Conservation (phyloP, 2,329 filamentous ascomycete species). For the Aspergillus japonicus region DNA sequence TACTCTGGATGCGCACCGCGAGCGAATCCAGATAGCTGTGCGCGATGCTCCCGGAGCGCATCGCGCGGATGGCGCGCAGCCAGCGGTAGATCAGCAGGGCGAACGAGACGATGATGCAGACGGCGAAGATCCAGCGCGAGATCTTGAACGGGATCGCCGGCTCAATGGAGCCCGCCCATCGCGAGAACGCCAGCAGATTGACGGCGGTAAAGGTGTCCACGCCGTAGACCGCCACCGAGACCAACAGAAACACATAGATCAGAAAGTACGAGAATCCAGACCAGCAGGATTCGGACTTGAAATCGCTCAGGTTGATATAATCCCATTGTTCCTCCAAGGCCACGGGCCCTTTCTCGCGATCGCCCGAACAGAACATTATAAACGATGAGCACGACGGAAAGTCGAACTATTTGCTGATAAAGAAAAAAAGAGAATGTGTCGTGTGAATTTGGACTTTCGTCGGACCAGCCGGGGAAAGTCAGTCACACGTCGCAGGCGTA, state of each 20-base stretch:
- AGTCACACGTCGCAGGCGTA: constrained; percentile 11
- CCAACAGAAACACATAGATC: constrained; percentile 74
- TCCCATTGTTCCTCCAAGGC: constrained; percentile 90
- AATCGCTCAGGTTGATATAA: constrained; percentile 76
- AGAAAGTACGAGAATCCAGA: constrained; percentile 78
- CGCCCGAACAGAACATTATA: constrained; percentile 66
- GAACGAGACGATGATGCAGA: constrained; percentile 88
- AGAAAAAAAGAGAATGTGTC: constrained; percentile 7
- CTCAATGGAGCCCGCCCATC: constrained; percentile 81
- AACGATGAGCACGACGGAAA: background rate
- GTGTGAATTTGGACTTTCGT: constrained; percentile 24
- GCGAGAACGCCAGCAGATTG: constrained; percentile 83
- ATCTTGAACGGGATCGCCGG: constrained; percentile 73
- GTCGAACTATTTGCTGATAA: background rate
- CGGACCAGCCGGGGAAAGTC: constrained; percentile 39
- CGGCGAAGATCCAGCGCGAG: constrained; percentile 92
- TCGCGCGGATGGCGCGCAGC: constrained; percentile 74
- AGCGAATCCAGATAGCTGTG: constrained; percentile 89
- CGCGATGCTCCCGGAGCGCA: constrained; percentile 79
- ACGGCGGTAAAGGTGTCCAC: constrained; percentile 93
- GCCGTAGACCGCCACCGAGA: constrained; percentile 80
- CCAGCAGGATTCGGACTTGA: constrained; percentile 77
- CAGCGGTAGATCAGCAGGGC: constrained; percentile 78
- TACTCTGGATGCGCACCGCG: constrained; percentile 79
- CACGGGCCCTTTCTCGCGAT: constrained; percentile 62